A percentile compares a stretch with the other conserved stretches of the same genome.
Conservation (phyloP, 139 green algal species). For the Eudorina sp. region DNA sequence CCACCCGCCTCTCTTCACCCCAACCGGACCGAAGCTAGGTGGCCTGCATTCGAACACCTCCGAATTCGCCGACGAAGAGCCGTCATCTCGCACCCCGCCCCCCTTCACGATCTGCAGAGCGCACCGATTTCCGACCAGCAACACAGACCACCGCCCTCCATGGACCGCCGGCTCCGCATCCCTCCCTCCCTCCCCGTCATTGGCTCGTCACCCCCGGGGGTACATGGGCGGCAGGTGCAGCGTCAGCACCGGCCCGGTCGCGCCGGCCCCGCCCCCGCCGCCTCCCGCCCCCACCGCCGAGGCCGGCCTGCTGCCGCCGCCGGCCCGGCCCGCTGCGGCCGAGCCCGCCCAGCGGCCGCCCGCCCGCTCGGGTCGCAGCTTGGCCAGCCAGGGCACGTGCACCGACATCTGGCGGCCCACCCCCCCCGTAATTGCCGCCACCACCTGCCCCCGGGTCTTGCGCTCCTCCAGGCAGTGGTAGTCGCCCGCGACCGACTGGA, state of each 20-base stretch:
- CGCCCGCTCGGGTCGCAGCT: neutral
- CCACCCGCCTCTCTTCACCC: too few species aligned
- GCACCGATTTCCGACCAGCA: too few species aligned
- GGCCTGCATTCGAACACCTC: too few species aligned
- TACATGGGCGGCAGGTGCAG: slow-evolving; percentile 19
- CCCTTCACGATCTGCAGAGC: too few species aligned
- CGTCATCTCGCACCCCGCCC: too few species aligned
- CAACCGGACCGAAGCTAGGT: too few species aligned
- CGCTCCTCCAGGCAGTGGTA: slow-evolving; percentile 19
- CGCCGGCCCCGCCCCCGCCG: neutral
- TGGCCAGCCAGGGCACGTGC: slow-evolving; percentile 13
- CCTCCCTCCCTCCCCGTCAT: neutral
- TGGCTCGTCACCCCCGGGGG: neutral
- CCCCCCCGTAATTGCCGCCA: neutral
- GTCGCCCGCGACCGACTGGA: slow-evolving; percentile 2
- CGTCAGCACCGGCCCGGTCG: neutral
- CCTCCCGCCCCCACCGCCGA: slow-evolving; percentile 2
- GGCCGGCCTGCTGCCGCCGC: neutral
- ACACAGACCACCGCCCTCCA: too few species aligned
- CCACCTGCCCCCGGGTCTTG: neutral
- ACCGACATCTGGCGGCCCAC: slow-evolving; percentile 21
- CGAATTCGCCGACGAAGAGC: too few species aligned
- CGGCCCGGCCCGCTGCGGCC: neutral
- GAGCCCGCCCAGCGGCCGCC: slow-evolving; percentile 18
- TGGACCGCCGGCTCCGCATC: too few species aligned